Conservation (phyloP, 352 stramenopile species). For the Pythium aquatile region DNA sequence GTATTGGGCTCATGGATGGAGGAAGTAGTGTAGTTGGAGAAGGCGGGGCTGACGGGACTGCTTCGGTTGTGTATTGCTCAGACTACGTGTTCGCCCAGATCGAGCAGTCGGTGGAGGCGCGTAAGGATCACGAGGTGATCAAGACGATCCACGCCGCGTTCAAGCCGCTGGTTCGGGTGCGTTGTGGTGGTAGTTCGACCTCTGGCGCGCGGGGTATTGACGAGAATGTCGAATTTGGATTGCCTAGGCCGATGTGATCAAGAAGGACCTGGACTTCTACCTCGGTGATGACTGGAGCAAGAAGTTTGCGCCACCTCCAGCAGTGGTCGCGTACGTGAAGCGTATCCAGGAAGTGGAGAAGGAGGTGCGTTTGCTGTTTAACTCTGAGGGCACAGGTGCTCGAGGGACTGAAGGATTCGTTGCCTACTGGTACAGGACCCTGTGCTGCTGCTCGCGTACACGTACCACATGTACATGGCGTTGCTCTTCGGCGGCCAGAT, state of each 20-base stretch:
- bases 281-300: conserved; percentile 57
- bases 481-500: conserved; percentile 61
- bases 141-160: conserved; percentile 41
- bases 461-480: conserved; percentile 77
- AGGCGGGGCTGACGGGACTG: no score
- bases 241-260: conserved; percentile 52
- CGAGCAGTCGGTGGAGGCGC: conserved; percentile 43
- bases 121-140: conserved; percentile 48
- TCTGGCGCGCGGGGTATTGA: background rate
- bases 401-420: background rate
- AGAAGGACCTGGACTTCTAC: conserved; percentile 61
- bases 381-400: background rate
- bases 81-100: conserved; percentile 70
- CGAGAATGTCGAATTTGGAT: background rate
- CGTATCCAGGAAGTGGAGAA: conserved; percentile 55
- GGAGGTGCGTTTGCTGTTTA: conserved; percentile 27
- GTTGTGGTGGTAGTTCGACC: background rate
- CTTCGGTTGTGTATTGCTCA: conserved; percentile 10
- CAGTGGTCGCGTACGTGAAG: conserved; percentile 53
- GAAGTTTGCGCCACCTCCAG: conserved; percentile 49
- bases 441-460: conserved; percentile 57
- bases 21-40: background rate
- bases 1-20: conserved; percentile 13
- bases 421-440: conserved; percentile 29
- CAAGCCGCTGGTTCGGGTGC: conserved; percentile 43